Percentiles rank a stretch among this genome's conserved stretches.
These are phyloP conservation scores for Roridomyces roridus DNA, from an alignment of 768 basidiomycete genomes.

Conservation along the genomic window DNA sequence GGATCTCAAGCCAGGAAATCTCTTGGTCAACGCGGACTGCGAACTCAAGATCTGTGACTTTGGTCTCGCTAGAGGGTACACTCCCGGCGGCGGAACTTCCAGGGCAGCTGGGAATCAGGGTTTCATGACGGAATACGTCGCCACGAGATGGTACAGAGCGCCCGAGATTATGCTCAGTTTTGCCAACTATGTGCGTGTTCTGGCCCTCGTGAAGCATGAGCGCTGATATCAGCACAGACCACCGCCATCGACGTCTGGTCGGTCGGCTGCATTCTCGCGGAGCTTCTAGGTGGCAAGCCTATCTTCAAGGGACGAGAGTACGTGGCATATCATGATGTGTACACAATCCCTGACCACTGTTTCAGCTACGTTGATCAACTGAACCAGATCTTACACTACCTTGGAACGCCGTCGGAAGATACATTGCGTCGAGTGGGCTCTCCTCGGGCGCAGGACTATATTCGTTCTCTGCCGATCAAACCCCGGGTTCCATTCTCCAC, in stretches of 20 bases:
- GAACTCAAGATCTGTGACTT: slow-evolving; percentile 99
- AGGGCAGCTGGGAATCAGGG: slow-evolving; percentile 83
- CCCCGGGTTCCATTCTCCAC: slow-evolving; percentile 91
- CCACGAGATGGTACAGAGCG: slow-evolving; percentile 98
- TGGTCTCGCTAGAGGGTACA: slow-evolving; percentile 93
- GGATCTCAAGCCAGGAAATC: slow-evolving; percentile 93
- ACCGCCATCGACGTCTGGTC: slow-evolving; percentile 97
- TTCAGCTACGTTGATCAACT: slow-evolving; percentile 95
- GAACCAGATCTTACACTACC: slow-evolving; percentile 96
- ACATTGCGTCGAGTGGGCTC: slow-evolving; percentile 96
- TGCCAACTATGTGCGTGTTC: slow-evolving; percentile 81
- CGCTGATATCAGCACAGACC: slow-evolving; percentile 58
- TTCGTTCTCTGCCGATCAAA: slow-evolving; percentile 96
- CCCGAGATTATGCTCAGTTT: slow-evolving; percentile 99
- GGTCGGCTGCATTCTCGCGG: slow-evolving; percentile 93
- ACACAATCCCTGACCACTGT: slow-evolving; percentile 5
- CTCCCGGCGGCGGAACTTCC: slow-evolving; percentile 78
- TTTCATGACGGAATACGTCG: slow-evolving; percentile 99
- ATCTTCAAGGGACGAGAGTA: slow-evolving; percentile 98
- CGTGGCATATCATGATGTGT: slow-evolving; percentile 35
- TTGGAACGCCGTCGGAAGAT: slow-evolving; percentile 98
- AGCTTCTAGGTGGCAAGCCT: slow-evolving; percentile 91
- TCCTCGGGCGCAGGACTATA: slow-evolving; percentile 96
- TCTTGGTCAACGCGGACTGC: slow-evolving; percentile 97
- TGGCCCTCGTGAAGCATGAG: background rate